Evolutionary conservation across 2,329 filamentous ascomycete species (phyloP).

Genomic region (Teratosphaeria nubilosa): DNA sequence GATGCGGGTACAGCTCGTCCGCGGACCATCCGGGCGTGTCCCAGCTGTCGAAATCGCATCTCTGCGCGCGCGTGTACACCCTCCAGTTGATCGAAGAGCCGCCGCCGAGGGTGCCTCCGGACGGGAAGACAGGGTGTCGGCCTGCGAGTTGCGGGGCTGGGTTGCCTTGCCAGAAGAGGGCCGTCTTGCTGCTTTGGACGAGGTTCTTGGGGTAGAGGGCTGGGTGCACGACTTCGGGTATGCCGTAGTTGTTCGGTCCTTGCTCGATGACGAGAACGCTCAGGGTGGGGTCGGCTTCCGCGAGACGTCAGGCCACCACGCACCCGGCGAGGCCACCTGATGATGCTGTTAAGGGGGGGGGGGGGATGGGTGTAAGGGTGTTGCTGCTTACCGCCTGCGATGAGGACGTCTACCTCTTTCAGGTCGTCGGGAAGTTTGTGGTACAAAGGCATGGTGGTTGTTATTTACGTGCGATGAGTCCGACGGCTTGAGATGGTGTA

Average conservation of each 20-base stretch:
- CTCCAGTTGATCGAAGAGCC: slow-evolving; percentile 37
- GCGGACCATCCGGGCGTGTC: slow-evolving; percentile 42
- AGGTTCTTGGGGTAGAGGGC: slow-evolving; percentile 42
- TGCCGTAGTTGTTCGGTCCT: slow-evolving; percentile 44
- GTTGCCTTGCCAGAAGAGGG: slow-evolving; percentile 44
- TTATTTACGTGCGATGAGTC: too few species aligned
- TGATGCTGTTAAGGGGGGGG: background rate
- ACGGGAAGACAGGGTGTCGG: slow-evolving; percentile 35
- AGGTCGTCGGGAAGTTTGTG: slow-evolving; percentile 29
- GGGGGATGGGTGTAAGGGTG: background rate
- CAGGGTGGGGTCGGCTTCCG: slow-evolving; percentile 41
- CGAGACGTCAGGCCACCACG: slow-evolving; percentile 42
- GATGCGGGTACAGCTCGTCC: slow-evolving; percentile 43
- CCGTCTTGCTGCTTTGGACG: slow-evolving; percentile 38
- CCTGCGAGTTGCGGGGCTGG: slow-evolving; percentile 36
- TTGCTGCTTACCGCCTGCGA: slow-evolving; percentile 34
- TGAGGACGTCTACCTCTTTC: slow-evolving; percentile 42
- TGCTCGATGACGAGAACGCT: slow-evolving; percentile 45
- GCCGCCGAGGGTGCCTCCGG: slow-evolving; percentile 49
- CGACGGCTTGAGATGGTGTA: too few species aligned
- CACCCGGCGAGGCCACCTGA: slow-evolving; percentile 41
- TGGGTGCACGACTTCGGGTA: slow-evolving; percentile 42
- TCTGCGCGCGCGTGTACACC: slow-evolving; percentile 36
- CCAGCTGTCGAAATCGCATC: slow-evolving; percentile 44
- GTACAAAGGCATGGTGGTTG: slow-evolving; percentile 20